These are phyloP conservation scores for Scutellaria minor DNA, from an alignment of 257 asterid genomes.

Conservation along the genomic window DNA sequence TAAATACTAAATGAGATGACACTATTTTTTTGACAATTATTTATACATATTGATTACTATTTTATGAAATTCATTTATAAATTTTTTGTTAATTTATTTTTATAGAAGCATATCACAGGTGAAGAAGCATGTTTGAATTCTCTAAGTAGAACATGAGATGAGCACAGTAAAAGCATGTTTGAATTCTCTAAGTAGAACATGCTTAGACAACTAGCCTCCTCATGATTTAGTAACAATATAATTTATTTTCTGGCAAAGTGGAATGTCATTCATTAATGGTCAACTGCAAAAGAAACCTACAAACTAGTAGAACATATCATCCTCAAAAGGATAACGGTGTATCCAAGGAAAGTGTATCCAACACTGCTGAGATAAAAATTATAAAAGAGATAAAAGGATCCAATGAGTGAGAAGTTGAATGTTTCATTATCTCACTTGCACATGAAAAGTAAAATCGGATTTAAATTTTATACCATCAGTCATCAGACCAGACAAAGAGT, in stretches of 20 bases:
- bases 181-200: slow-evolving; percentile 20
- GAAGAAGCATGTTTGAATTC: slow-evolving; percentile 10
- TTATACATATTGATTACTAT: background rate
- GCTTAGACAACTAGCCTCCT: background rate
- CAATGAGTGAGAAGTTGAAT: background rate
- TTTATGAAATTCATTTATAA: no score
- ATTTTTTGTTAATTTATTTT: no score
- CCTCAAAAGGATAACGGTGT: slow-evolving; percentile 8
- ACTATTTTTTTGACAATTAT: background rate
- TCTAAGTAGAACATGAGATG: slow-evolving; percentile 17
- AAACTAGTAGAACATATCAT: slow-evolving; percentile 4
- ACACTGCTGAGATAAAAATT: slow-evolving; percentile 14
- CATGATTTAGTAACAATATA: slow-evolving; percentile 8
- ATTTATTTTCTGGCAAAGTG: background rate
- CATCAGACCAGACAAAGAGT: slow-evolving; percentile 11
- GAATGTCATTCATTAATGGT: slow-evolving; percentile 4
- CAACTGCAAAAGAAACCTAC: background rate
- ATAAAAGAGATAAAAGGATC: background rate
- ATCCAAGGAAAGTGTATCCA: background rate
- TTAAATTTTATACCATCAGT: background rate
- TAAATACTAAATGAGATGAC: no score
- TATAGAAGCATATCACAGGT: slow-evolving; percentile 10
- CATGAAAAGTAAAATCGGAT: background rate
- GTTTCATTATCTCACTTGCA: background rate
- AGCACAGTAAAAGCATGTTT: slow-evolving; percentile 17